Percentiles rank a stretch among this genome's conserved stretches.
Evolutionary conservation across 495 filamentous ascomycete genomes (phyloP).

Genomic region (Jackrogersella minutella): DNA sequence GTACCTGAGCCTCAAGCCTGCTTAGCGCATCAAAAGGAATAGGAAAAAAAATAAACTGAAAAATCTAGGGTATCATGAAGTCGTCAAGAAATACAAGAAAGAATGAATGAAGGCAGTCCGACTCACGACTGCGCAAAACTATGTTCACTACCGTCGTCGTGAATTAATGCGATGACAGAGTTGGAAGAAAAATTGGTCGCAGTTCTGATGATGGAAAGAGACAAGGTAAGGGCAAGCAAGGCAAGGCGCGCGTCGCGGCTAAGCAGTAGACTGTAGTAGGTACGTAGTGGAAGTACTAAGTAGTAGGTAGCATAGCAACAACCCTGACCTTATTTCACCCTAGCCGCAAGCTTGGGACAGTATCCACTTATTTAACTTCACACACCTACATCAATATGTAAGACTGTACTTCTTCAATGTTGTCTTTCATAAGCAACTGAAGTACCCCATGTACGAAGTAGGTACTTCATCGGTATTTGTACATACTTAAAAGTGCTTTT

Average conservation of each 20-base stretch:
- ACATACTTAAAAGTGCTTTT: too few species aligned
- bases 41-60: background rate
- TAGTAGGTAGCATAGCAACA: background rate
- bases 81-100: conserved; percentile 33
- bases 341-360: background rate
- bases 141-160: conserved; percentile 15
- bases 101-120: conserved; percentile 3
- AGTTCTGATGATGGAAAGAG: conserved; percentile 22
- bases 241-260: conserved; percentile 26
- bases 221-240: too few species aligned
- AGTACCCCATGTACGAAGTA: too few species aligned
- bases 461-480: too few species aligned
- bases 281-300: background rate
- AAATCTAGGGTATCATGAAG: conserved; percentile 32
- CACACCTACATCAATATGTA: background rate
- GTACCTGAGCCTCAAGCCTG: conserved; percentile 21
- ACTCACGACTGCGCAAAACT: conserved; percentile 6
- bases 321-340: conserved; percentile 1
- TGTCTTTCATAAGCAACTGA: too few species aligned
- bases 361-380: background rate
- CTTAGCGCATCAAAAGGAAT: conserved; percentile 11
- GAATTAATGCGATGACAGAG: conserved; percentile 19
- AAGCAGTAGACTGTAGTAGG: background rate
- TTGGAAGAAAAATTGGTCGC: conserved; percentile 19
- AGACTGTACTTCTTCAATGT: too few species aligned